Evolutionary conservation across 805 yeast species (phyloP), one percentile per base, ranked within the genome.

Genomic region (Yarrowia osloensis): DNA sequence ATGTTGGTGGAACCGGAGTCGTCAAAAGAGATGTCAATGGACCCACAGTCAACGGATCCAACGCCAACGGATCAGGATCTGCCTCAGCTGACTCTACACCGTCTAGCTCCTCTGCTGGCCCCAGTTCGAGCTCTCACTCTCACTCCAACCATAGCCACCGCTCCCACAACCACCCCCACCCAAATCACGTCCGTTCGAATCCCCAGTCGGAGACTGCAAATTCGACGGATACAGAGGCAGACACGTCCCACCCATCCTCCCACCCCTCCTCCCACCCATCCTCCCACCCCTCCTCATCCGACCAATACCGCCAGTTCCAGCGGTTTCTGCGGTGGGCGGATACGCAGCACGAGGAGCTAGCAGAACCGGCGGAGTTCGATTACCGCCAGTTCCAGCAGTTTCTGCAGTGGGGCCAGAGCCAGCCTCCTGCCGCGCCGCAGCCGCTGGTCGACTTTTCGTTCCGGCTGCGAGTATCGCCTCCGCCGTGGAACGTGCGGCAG

Each of bases 261-360:
- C n/a, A n/a, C n/a, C n/a, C n/a, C n/a, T n/a, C n/a, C n/a, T n/a
- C n/a, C n/a, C n/a, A n/a, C n/a, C n/a, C n/a, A n/a, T n/a, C n/a
- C n/a, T n/a, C n/a, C n/a, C n/a, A n/a, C n/a, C n/a, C n/a, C n/a
- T n/a, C n/a, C n/a, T n/a, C 62, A 37, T 55, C 62, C n/a, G 62
- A 55, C 40, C 62, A 57, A 28, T 57, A 57, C 28, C 47, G 63
- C 11, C 63, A 57, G 40, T 57, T 57, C 49, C 63, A 57, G n/a
- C 63, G 40, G 63, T 57, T 57, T 57, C 12, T 57, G 35, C 26
- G 63, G 19, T 57, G 63, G 63, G 63, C 63, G 3, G 63, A 57
- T 33, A 57, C 47, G 8, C 63, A 57, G 49, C 63, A 57, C 6
- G 49, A 57, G 24, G 63, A 40, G 21, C 33, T 28, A 22, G 9